Evolutionary conservation across 352 stramenopile species (phyloP).

Genomic region (Pythium plurisporium): DNA sequence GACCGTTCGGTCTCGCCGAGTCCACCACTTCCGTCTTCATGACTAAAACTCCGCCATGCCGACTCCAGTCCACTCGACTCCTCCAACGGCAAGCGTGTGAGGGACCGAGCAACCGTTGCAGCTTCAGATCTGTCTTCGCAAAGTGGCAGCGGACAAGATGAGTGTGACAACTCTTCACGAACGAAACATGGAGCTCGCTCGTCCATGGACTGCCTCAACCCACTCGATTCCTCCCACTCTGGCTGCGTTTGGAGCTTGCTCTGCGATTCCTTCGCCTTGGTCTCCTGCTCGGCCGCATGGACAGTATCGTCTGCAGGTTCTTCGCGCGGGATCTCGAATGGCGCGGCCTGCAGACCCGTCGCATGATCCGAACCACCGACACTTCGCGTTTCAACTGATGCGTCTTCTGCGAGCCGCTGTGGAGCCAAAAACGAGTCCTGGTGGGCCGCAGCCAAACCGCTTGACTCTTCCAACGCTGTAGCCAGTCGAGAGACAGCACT

Average conservation of each 20-base stretch:
- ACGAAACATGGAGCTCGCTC: no score
- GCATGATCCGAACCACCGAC: not conserved
- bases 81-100: not conserved
- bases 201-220: not conserved
- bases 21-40: no score
- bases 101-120: not conserved
- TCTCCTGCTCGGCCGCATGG: not conserved
- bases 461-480: constrained; percentile 1
- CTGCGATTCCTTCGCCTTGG: not conserved
- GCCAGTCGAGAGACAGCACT: not conserved
- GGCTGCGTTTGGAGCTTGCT: not conserved
- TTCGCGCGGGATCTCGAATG: not conserved
- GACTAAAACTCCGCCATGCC: no score
- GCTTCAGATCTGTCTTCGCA: not conserved
- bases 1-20: no score
- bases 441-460: not conserved
- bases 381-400: not conserved
- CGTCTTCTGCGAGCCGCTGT: not conserved
- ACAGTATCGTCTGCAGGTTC: not conserved
- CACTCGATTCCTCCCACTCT: constrained; percentile 6
- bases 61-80: constrained; percentile 7
- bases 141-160: not conserved
- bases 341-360: not conserved
- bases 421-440: not conserved
- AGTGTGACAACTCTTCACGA: no score